A percentile compares a stretch with the other conserved stretches of the same genome.
Evolutionary conservation across 139 green algal genomes (phyloP).

Genomic region (Asterochloris erici): DNA sequence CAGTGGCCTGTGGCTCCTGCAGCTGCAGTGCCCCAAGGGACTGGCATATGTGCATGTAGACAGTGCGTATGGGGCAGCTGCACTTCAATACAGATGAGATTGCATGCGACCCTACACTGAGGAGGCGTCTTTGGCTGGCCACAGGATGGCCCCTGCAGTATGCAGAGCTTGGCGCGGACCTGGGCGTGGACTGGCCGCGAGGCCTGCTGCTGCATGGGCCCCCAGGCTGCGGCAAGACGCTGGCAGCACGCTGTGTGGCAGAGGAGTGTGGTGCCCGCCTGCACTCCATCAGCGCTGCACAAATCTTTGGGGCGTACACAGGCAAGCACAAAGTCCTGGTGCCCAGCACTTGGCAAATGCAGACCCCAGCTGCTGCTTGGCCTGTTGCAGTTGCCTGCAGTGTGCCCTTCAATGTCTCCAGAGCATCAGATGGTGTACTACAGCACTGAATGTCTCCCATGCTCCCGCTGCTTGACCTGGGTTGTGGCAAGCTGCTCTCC

Average conservation of each 20-base stretch:
- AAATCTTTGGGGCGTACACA: conserved; percentile 69
- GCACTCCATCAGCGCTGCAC: conserved; percentile 51
- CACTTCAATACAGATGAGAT: too few species aligned
- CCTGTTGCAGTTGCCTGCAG: neutral
- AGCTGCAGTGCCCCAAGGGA: too few species aligned
- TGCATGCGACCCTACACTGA: too few species aligned
- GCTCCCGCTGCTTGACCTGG: neutral
- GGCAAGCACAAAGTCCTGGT: neutral
- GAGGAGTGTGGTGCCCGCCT: conserved; percentile 58
- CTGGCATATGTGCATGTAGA: too few species aligned
- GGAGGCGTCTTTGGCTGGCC: too few species aligned
- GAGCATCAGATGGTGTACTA: neutral
- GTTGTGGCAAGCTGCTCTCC: too few species aligned
- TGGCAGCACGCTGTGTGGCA: conserved; percentile 37
- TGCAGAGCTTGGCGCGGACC: conserved; percentile 23
- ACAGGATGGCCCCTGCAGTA: conserved; percentile 58
- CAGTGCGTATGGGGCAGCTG: too few species aligned
- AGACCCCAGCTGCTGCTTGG: too few species aligned
- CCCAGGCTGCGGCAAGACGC: conserved; percentile 49
- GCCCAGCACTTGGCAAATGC: too few species aligned
- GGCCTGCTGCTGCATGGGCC: conserved; percentile 55
- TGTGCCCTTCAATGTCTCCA: neutral
- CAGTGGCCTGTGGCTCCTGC: neutral
- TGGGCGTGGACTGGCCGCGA: conserved; percentile 59
- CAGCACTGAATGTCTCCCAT: neutral